Percentiles rank a stretch among this genome's conserved stretches.
These are phyloP conservation scores for Arxiozyma telluris DNA, from an alignment of 1,139 yeast genomes.

Conservation along the genomic window DNA sequence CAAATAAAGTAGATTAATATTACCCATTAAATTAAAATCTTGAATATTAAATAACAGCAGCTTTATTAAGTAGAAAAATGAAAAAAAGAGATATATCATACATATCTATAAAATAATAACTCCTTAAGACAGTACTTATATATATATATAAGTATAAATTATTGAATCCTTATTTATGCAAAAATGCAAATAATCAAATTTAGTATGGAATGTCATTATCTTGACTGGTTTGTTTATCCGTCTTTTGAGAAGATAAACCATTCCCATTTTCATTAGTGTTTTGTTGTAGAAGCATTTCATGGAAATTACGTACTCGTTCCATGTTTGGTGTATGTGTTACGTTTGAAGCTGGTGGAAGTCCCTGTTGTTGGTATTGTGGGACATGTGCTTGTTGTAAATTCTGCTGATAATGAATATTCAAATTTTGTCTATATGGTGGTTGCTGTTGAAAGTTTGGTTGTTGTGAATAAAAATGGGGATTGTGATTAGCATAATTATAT, in stretches of 20 bases:
- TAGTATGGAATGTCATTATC: constrained; percentile 4
- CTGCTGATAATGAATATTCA: constrained; percentile 5
- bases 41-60: too few relatives aligned
- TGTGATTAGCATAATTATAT: not conserved
- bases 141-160: too few relatives aligned
- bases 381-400: constrained; percentile 5
- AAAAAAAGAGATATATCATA: too few relatives aligned
- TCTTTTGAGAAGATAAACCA: constrained; percentile 10
- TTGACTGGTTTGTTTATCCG: constrained; percentile 4
- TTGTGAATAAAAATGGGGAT: constrained; percentile 8
- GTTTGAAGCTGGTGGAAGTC: not conserved
- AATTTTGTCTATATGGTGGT: constrained; percentile 5
- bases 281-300: constrained; percentile 30
- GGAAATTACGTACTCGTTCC: constrained; percentile 29
- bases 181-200: not conserved
- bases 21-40: too few relatives aligned
- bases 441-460: constrained; percentile 3
- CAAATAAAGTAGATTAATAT: too few relatives aligned
- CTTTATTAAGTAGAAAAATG: too few relatives aligned
- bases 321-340: constrained; percentile 8
- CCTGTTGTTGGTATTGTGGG: constrained; percentile 5
- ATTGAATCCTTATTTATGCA: not conserved
- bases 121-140: too few relatives aligned
- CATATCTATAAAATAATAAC: not conserved
- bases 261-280: constrained; percentile 10